Percentiles rank a stretch among this genome's conserved stretches.
Evolutionary conservation across 805 yeast species (phyloP).

Genomic region (Ogataea nakhonphanomensis): DNA sequence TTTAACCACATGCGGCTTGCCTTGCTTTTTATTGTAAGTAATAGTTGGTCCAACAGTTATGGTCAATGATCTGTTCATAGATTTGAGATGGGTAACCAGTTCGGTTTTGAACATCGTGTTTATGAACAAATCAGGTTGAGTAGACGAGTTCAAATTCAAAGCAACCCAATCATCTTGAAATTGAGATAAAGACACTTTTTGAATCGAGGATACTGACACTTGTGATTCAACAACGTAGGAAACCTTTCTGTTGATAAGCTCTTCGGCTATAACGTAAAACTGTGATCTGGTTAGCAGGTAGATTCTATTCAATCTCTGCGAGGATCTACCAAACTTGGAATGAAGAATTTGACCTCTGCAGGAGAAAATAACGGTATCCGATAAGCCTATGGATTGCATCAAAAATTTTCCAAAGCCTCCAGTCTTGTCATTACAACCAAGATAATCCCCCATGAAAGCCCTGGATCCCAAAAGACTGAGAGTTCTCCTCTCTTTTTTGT

Average conservation of each 20-base stretch:
- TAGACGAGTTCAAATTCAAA: conserved; percentile 48
- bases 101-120: conserved; percentile 89
- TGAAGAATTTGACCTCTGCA: conserved; percentile 74
- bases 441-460: conserved; percentile 90
- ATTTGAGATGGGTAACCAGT: conserved; percentile 68
- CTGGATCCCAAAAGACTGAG: conserved; percentile 85
- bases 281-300: conserved; percentile 62
- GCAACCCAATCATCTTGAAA: conserved; percentile 94
- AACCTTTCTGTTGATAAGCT: conserved; percentile 52
- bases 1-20: conserved; percentile 70
- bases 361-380: conserved; percentile 72
- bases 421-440: conserved; percentile 69
- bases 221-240: conserved; percentile 60
- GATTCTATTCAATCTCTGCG: conserved; percentile 69
- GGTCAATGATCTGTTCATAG: conserved; percentile 52
- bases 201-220: conserved; percentile 57
- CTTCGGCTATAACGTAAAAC: conserved; percentile 72
- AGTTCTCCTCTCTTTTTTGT: conserved; percentile 84
- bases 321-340: conserved; percentile 90
- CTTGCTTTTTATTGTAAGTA: conserved; percentile 87
- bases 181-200: conserved; percentile 63
- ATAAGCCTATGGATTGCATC: conserved; percentile 63
- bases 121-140: conserved; percentile 74
- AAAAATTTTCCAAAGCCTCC: conserved; percentile 78
- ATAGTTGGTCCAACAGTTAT: conserved; percentile 70